Conservation (phyloP, 73 alveolate species). For the Stentor coeruleus region DNA sequence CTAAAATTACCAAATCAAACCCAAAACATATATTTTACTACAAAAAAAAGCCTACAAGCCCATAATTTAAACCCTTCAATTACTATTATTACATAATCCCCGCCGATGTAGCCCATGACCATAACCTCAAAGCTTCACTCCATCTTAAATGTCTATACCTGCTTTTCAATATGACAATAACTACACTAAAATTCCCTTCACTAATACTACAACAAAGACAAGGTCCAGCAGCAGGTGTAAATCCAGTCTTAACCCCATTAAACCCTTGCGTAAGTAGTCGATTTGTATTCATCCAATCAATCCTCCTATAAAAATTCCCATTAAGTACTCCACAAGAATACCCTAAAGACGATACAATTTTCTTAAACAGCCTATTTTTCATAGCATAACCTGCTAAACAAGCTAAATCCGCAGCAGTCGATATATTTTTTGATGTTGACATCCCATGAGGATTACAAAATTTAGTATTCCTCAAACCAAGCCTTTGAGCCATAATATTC, state of each 20-base stretch:
- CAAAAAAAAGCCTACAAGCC: too few relatives aligned
- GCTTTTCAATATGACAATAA: slow-evolving; percentile 44
- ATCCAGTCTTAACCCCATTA: slow-evolving; percentile 79
- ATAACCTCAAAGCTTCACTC: slow-evolving; percentile 40
- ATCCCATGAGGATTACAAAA: slow-evolving; percentile 58
- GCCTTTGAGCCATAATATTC: slow-evolving; percentile 38
- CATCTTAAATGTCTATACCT: slow-evolving; percentile 45
- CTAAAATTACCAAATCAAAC: too few relatives aligned
- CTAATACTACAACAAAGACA: slow-evolving; percentile 40
- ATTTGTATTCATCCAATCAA: slow-evolving; percentile 77
- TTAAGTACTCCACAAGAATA: slow-evolving; percentile 34
- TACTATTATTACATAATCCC: too few relatives aligned
- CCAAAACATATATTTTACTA: too few relatives aligned
- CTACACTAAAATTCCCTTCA: slow-evolving; percentile 33
- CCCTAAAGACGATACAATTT: slow-evolving; percentile 35
- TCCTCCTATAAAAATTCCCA: slow-evolving; percentile 37
- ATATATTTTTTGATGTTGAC: slow-evolving; percentile 39
- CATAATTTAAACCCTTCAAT: too few relatives aligned
- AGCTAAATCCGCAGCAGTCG: slow-evolving; percentile 44
- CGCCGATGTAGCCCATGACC: slow-evolving; percentile 49
- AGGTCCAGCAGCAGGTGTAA: slow-evolving; percentile 88
- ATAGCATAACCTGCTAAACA: slow-evolving; percentile 31
- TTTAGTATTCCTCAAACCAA: slow-evolving; percentile 40
- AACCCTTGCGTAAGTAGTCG: slow-evolving; percentile 49
- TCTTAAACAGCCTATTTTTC: slow-evolving; percentile 30